Percentiles rank a stretch among this genome's conserved stretches.
Conservation (phyloP, 1,284 basidiomycete genomes). For the Tilletia setariae region DNA sequence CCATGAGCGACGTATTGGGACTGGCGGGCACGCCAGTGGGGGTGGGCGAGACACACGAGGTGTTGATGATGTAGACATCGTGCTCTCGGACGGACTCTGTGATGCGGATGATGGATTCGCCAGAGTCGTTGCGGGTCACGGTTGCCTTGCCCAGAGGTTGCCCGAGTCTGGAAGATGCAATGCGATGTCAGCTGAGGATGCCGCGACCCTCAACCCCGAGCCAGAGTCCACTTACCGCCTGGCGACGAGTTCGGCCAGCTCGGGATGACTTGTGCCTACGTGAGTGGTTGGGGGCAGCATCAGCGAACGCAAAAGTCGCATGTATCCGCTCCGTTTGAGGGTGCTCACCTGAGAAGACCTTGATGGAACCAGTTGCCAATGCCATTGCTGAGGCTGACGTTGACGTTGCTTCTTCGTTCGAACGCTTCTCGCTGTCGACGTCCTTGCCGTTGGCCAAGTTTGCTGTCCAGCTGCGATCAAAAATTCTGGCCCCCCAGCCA, state of each 20-base stretch:
- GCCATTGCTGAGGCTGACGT: too few species aligned
- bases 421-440: too few species aligned
- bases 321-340: not conserved
- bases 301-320: slow-evolving; percentile 1
- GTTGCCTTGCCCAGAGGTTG: slow-evolving; percentile 59
- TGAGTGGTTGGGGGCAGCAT: not conserved
- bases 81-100: slow-evolving; percentile 93
- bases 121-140: slow-evolving; percentile 81
- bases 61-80: slow-evolving; percentile 99
- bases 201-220: not conserved
- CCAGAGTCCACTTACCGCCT: slow-evolving; percentile 65
- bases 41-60: slow-evolving; percentile 68
- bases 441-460: too few species aligned
- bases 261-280: slow-evolving; percentile 68
- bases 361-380: slow-evolving; percentile 18
- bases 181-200: not conserved
- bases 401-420: too few species aligned
- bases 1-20: slow-evolving; percentile 74
- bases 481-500: too few species aligned
- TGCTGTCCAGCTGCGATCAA: too few species aligned
- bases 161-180: slow-evolving; percentile 31
- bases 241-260: slow-evolving; percentile 88
- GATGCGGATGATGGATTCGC: slow-evolving; percentile 88
- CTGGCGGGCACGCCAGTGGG: slow-evolving; percentile 30
- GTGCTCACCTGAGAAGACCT: slow-evolving; percentile 27